Percentiles rank a stretch among this genome's conserved stretches.
Conservation (phyloP, 305 asterid genomes). For the Solanum aculeatissimum region DNA sequence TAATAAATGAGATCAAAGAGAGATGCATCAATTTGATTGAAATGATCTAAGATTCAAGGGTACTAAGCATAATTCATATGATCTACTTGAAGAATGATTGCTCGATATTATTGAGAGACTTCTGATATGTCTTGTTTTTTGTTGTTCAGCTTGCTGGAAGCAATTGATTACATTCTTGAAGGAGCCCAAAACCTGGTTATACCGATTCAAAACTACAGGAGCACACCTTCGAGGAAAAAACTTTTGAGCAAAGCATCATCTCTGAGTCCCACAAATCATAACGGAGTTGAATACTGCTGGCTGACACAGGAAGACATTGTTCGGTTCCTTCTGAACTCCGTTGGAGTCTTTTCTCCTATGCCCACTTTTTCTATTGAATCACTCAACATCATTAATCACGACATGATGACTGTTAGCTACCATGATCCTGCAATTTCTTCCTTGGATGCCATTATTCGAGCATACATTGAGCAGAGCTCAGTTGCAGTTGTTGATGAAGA, state of each 20-base stretch:
- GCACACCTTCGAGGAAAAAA: slow-evolving; percentile 34
- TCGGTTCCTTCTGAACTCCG: slow-evolving; percentile 71
- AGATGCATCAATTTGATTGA: background rate
- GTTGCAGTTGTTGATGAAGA: slow-evolving; percentile 62
- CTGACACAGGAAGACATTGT: slow-evolving; percentile 55
- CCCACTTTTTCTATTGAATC: slow-evolving; percentile 44
- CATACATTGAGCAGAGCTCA: slow-evolving; percentile 41
- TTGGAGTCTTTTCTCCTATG: slow-evolving; percentile 61
- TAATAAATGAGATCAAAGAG: background rate
- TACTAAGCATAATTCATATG: background rate
- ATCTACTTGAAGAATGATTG: background rate
- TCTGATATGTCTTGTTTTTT: background rate
- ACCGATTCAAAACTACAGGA: slow-evolving; percentile 38
- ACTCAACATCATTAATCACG: slow-evolving; percentile 38
- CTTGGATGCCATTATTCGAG: slow-evolving; percentile 22
- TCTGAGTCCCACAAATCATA: slow-evolving; percentile 5
- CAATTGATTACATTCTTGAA: slow-evolving; percentile 58
- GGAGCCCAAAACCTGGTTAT: slow-evolving; percentile 74
- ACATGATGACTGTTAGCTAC: slow-evolving; percentile 39
- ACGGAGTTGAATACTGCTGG: slow-evolving; percentile 52
- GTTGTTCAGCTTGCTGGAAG: slow-evolving; percentile 57
- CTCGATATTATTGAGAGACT: background rate
- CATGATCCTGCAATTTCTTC: slow-evolving; percentile 53
- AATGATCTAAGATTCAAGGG: background rate
- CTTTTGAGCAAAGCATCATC: slow-evolving; percentile 15